phyloP scores from a whole-genome alignment of 2,329 filamentous ascomycete genomes.

The Cercospora zeina region DNA sequence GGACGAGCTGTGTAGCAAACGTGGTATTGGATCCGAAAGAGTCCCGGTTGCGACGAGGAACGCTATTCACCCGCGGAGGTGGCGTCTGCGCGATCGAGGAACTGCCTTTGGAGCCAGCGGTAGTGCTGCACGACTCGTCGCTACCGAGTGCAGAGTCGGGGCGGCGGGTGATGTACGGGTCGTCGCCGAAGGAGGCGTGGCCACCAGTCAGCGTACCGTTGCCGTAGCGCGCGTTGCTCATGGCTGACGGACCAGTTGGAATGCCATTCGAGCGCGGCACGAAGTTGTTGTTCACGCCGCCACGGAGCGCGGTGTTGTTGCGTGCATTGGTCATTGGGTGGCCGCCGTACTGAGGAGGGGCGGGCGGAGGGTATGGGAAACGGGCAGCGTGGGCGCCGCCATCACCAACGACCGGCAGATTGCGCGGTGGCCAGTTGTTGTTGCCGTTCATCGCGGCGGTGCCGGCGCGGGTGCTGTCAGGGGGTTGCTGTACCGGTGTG shows the following conservation, averaged over 20 bases:
- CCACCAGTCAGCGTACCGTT: background rate
- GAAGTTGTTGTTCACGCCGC: constrained; percentile 11
- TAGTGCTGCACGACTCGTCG: background rate
- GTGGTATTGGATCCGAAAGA: constrained; percentile 14
- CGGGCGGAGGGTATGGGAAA: background rate
- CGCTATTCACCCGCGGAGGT: background rate
- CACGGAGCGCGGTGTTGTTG: constrained; percentile 1
- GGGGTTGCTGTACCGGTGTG: background rate
- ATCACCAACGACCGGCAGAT: background rate
- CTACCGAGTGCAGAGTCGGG: background rate
- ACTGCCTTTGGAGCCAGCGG: background rate
- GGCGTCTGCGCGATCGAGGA: background rate
- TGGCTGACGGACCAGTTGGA: background rate
- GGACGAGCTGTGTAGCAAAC: constrained; percentile 16
- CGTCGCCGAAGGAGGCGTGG: background rate
- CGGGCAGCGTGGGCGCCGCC: background rate
- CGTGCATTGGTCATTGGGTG: background rate
- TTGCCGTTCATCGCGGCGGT: background rate
- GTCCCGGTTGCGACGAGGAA: constrained; percentile 3
- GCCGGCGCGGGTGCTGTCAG: background rate
- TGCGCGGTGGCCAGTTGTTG: constrained; percentile 3
- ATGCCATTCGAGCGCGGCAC: background rate
- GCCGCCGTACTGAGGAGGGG: background rate
- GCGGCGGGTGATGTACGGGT: background rate
- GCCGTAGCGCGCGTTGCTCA: background rate